Conservation (phyloP, 1,139 yeast genomes). For the Suhomyces choctaworum region DNA sequence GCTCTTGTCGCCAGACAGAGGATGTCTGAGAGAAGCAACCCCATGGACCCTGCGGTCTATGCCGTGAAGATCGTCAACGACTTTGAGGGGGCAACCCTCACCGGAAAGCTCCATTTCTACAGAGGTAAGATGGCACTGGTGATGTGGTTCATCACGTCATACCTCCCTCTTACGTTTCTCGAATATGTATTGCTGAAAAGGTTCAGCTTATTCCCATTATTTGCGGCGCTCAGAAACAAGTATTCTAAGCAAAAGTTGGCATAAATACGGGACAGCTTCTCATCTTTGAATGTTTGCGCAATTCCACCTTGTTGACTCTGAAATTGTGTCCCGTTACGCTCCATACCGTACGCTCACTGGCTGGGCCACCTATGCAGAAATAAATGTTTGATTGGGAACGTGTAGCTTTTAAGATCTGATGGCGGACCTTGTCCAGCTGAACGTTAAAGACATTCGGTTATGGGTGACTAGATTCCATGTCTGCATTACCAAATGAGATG, state of each 20-base stretch:
- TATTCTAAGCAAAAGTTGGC: conserved; percentile 22
- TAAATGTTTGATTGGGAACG: too few relatives aligned
- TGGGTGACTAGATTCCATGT: too few relatives aligned
- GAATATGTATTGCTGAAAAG: conserved; percentile 48
- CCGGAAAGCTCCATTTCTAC: conserved; percentile 45
- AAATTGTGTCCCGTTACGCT: too few relatives aligned
- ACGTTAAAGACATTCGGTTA: too few relatives aligned
- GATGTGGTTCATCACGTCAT: conserved; percentile 49
- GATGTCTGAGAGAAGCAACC: conserved; percentile 61
- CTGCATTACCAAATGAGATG: too few relatives aligned
- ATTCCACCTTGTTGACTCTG: too few relatives aligned
- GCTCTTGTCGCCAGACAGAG: conserved; percentile 54
- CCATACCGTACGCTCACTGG: too few relatives aligned
- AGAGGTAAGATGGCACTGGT: conserved; percentile 53
- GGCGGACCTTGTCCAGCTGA: too few relatives aligned
- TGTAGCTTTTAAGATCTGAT: too few relatives aligned
- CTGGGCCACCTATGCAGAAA: too few relatives aligned
- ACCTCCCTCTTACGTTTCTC: conserved; percentile 39
- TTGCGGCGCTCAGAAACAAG: conserved; percentile 21
- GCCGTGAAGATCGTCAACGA: conserved; percentile 58
- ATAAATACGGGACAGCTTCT: too few relatives aligned
- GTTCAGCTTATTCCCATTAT: conserved; percentile 47
- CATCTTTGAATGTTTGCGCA: too few relatives aligned
- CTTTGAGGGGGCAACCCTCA: conserved; percentile 44
- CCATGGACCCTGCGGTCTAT: conserved; percentile 58